Conservation (phyloP, 2,329 filamentous ascomycete species). For the Colletotrichum orchidophilum region DNA sequence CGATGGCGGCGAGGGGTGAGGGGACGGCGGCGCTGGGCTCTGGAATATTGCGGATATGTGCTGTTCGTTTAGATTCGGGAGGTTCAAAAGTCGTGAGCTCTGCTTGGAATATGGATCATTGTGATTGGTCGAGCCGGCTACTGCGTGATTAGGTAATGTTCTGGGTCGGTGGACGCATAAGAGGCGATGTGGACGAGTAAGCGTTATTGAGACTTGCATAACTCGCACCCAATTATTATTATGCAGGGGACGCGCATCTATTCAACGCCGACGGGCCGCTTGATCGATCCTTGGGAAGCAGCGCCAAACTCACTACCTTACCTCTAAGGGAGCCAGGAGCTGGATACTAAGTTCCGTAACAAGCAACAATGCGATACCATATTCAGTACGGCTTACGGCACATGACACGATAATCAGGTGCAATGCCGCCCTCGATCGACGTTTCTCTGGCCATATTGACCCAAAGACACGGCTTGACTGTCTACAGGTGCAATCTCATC, state of each 20-base stretch:
- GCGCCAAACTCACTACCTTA: background rate
- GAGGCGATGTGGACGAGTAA: slow-evolving; percentile 30
- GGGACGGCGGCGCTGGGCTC: slow-evolving; percentile 3
- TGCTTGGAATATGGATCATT: slow-evolving; percentile 34
- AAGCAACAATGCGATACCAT: background rate
- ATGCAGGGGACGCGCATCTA: background rate
- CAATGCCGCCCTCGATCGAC: background rate
- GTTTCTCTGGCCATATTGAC: background rate
- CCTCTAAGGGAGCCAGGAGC: too few species aligned
- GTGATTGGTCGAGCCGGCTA: slow-evolving; percentile 30
- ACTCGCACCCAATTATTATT: background rate
- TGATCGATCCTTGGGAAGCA: background rate
- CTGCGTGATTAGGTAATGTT: background rate
- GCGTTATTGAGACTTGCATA: slow-evolving; percentile 21
- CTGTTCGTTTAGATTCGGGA: slow-evolving; percentile 32
- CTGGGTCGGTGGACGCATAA: slow-evolving; percentile 26
- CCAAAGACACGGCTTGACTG: too few species aligned
- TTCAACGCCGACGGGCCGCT: background rate
- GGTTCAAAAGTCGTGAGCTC: slow-evolving; percentile 37
- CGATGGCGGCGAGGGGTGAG: slow-evolving; percentile 25
- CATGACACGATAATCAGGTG: background rate
- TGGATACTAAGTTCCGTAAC: background rate
- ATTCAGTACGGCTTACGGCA: too few species aligned
- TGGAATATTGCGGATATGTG: slow-evolving; percentile 10
- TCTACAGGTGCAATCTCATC: too few species aligned